Percentiles rank a stretch among this genome's conserved stretches.
Evolutionary conservation across 441 rosid genomes (phyloP).

Genomic region (Adansonia gregorii): DNA sequence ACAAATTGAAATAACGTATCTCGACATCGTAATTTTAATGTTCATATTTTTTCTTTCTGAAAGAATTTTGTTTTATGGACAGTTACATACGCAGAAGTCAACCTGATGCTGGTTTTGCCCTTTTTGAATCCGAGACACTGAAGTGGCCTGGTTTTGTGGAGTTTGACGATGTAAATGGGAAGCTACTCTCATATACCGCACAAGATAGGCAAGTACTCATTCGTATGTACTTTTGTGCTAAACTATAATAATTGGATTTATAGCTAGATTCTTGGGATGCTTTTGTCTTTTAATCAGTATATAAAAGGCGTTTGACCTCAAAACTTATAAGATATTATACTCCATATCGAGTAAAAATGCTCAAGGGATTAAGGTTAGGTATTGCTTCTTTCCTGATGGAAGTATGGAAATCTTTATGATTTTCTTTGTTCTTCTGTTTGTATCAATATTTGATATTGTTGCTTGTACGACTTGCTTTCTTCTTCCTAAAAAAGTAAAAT

Average conservation of each 20-base stretch:
- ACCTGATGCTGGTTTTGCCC: slow-evolving; percentile 75
- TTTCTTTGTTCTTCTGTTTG: neutral
- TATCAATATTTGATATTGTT: neutral
- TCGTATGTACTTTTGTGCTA: neutral
- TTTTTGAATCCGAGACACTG: slow-evolving; percentile 66
- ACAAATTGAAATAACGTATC: neutral
- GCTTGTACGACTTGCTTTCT: neutral
- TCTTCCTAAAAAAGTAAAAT: neutral
- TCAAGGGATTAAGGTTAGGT: slow-evolving; percentile 71
- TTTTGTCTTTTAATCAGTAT: slow-evolving; percentile 41
- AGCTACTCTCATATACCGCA: slow-evolving; percentile 69
- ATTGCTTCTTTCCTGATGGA: neutral
- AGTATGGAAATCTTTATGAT: slow-evolving; percentile 14
- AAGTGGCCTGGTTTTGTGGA: slow-evolving; percentile 85
- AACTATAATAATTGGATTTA: slow-evolving; percentile 2
- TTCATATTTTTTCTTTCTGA: slow-evolving; percentile 7
- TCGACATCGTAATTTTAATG: neutral
- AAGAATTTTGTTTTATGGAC: slow-evolving; percentile 15
- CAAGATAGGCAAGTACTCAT: slow-evolving; percentile 55
- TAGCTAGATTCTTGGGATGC: neutral
- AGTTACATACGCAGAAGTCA: slow-evolving; percentile 65
- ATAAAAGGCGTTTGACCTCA: slow-evolving; percentile 74
- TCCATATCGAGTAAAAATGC: slow-evolving; percentile 64
- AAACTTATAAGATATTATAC: slow-evolving; percentile 64
- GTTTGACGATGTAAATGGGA: slow-evolving; percentile 81